Percentiles rank a stretch among this genome's conserved stretches.
Evolutionary conservation across 2,329 filamentous ascomycete species (phyloP).

Genomic region (Didymella glomerata): DNA sequence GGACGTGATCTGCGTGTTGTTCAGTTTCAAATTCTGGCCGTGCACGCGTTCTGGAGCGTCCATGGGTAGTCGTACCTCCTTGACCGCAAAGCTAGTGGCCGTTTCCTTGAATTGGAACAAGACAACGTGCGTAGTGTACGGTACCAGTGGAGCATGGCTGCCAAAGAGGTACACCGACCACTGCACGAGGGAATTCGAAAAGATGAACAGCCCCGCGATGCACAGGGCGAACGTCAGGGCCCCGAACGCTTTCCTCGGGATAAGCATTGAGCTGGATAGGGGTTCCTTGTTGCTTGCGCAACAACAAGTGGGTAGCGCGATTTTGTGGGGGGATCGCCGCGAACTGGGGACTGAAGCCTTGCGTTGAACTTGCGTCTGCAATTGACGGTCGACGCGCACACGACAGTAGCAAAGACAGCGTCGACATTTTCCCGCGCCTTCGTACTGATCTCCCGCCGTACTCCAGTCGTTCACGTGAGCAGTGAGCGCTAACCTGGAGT

Average conservation of each 20-base stretch:
- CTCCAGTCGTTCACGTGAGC: constrained; percentile 20
- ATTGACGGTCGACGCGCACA: constrained; percentile 8
- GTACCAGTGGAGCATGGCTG: constrained; percentile 27
- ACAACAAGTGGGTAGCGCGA: constrained; percentile 11
- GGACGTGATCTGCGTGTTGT: constrained; percentile 34
- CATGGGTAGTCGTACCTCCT: constrained; percentile 34
- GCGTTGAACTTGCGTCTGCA: constrained; percentile 15
- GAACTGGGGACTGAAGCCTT: constrained; percentile 5
- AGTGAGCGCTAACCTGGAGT: constrained; percentile 18
- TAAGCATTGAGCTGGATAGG: constrained; percentile 30
- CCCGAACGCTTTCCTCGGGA: constrained; percentile 34
- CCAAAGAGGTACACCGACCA: constrained; percentile 31
- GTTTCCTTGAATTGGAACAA: constrained; percentile 47
- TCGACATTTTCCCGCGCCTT: constrained; percentile 11
- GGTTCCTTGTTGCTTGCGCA: constrained; percentile 15
- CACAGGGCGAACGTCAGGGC: constrained; percentile 26
- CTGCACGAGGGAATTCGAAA: constrained; percentile 32
- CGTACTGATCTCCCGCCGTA: constrained; percentile 5
- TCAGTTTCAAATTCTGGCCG: constrained; percentile 2
- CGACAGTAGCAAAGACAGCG: constrained; percentile 12
- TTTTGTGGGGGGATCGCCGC: constrained; percentile 19
- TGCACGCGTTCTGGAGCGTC: constrained; percentile 5
- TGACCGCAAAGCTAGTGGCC: constrained; percentile 35
- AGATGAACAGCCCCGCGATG: constrained; percentile 24
- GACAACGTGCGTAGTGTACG: constrained; percentile 43